Conservation (phyloP, 176 grass and related monocot species). For the Juncus inflexus region DNA sequence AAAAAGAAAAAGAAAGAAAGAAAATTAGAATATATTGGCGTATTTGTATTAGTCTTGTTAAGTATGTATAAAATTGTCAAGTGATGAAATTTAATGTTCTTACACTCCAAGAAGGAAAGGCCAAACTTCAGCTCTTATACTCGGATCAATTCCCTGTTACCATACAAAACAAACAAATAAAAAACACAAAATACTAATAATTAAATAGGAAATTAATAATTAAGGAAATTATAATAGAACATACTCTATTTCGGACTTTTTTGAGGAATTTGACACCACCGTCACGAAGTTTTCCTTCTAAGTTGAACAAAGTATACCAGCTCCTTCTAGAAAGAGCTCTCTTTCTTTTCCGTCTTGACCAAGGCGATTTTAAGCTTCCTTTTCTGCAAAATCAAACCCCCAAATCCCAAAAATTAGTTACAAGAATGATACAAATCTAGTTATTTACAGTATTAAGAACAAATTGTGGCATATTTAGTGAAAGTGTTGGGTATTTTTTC, state of each 20-base stretch:
- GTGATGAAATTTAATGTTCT: constrained; percentile 9
- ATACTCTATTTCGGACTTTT: constrained; percentile 44
- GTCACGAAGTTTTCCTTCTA: constrained; percentile 40
- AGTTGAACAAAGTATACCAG: constrained; percentile 35
- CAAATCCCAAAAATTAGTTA: not conserved
- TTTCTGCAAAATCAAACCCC: constrained; percentile 1
- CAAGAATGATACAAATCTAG: too few species aligned
- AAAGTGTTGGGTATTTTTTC: too few species aligned
- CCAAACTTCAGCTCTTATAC: constrained; percentile 51
- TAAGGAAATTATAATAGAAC: not conserved
- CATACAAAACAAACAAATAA: constrained; percentile 9
- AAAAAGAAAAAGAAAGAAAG: constrained; percentile 11
- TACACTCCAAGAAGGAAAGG: constrained; percentile 60
- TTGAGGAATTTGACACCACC: constrained; percentile 41
- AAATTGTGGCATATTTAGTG: too few species aligned
- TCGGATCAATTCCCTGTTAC: constrained; percentile 47
- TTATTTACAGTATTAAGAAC: too few species aligned
- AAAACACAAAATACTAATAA: not conserved
- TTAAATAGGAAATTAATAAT: not conserved
- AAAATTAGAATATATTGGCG: not conserved
- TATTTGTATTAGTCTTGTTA: not conserved
- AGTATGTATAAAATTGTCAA: not conserved
- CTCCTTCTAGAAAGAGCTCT: constrained; percentile 29
- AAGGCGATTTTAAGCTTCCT: constrained; percentile 43
- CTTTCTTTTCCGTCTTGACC: constrained; percentile 41